Percentiles rank a stretch among this genome's conserved stretches.
Conservation (phyloP, 2,329 filamentous ascomycete species). For the Arthrobotrys conoides region DNA sequence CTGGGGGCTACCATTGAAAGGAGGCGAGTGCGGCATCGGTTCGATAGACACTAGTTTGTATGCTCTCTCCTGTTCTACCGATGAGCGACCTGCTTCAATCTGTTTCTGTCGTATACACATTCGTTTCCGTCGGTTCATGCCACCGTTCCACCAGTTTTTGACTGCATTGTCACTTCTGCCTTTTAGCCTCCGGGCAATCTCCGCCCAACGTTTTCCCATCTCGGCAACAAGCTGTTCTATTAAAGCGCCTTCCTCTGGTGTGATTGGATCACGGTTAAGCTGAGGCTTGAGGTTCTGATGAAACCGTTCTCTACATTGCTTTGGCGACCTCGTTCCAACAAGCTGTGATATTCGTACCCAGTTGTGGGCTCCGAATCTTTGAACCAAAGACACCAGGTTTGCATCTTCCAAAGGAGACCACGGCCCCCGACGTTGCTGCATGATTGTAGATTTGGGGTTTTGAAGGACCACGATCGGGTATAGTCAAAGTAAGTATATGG, state of each 20-base stretch:
- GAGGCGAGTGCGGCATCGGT: conserved; percentile 61
- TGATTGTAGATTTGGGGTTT: conserved; percentile 22
- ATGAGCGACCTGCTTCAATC: conserved; percentile 61
- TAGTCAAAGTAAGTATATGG: background rate
- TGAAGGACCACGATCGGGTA: conserved; percentile 6
- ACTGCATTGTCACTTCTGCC: conserved; percentile 94
- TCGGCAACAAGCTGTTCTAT: conserved; percentile 84
- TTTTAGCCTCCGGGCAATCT: conserved; percentile 85
- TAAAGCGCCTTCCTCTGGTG: conserved; percentile 76
- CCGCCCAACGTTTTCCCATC: conserved; percentile 91
- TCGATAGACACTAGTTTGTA: conserved; percentile 61
- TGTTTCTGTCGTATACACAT: conserved; percentile 64
- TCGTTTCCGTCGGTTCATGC: conserved; percentile 82
- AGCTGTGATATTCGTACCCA: conserved; percentile 88
- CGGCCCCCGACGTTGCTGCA: conserved; percentile 78
- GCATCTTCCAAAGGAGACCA: conserved; percentile 85
- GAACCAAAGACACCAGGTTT: conserved; percentile 78
- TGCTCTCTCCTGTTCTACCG: conserved; percentile 62
- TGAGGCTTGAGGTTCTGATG: conserved; percentile 90
- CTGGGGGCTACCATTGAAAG: conserved; percentile 65
- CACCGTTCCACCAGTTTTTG: conserved; percentile 98
- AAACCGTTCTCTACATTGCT: conserved; percentile 94
- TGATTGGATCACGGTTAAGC: conserved; percentile 81
- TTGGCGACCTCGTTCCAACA: conserved; percentile 84
- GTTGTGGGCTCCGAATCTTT: conserved; percentile 81